A percentile compares a stretch with the other conserved stretches of the same genome.
Conservation (phyloP, 208 protist species). For the Porcisia hertigi region DNA sequence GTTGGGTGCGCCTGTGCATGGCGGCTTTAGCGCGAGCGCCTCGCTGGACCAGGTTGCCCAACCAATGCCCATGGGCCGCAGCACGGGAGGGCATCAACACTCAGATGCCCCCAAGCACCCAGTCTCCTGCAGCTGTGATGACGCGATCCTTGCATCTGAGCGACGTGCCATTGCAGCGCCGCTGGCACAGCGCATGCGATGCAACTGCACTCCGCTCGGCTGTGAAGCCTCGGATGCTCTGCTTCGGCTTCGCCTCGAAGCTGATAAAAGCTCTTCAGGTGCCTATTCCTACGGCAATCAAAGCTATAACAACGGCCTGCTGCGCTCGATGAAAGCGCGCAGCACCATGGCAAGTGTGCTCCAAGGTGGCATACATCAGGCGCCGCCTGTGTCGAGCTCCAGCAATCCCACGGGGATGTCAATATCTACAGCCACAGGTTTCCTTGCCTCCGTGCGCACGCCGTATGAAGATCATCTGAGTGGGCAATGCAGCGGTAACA, state of each 20-base stretch:
- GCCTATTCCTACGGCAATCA: slow-evolving; percentile 16
- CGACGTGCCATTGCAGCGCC: neutral
- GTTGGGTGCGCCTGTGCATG: neutral
- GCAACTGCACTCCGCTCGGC: too few species aligned
- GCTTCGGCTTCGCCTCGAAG: neutral
- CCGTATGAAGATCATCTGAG: neutral
- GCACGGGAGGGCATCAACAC: neutral
- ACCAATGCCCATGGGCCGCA: slow-evolving; percentile 4
- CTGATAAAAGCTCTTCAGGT: neutral
- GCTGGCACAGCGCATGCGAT: neutral
- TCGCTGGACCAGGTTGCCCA: slow-evolving; percentile 2
- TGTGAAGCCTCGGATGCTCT: neutral
- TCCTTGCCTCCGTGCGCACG: neutral
- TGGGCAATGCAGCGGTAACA: slow-evolving; percentile 3
- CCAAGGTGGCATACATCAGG: slow-evolving; percentile 13
- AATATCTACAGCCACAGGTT: neutral
- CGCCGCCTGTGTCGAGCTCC: slow-evolving; percentile 12
- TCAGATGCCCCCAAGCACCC: too few species aligned
- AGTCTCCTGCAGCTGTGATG: neutral
- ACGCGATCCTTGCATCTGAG: neutral
- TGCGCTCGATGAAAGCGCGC: slow-evolving; percentile 42
- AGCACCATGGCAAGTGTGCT: slow-evolving; percentile 23
- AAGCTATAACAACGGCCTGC: slow-evolving; percentile 38
- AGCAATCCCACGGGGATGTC: slow-evolving; percentile 26
- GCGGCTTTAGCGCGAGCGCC: neutral